A percentile compares a stretch with the other conserved stretches of the same genome.
Conservation (phyloP, 148 eudicot species). For the Agrostemma githago region DNA sequence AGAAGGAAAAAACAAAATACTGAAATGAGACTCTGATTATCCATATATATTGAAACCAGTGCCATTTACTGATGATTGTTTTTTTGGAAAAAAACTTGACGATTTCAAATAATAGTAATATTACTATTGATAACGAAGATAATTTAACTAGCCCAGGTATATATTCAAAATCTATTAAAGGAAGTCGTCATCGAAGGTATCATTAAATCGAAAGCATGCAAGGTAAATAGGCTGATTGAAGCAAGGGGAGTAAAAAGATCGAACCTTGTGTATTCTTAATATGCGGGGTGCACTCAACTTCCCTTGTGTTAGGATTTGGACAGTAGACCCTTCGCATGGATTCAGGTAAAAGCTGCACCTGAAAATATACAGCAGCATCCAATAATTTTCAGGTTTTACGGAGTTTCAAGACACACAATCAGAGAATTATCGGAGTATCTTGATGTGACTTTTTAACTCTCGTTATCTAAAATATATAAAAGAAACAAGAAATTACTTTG, state of each 20-base stretch:
- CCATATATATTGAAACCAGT: no score
- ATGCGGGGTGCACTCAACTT: conserved; percentile 98
- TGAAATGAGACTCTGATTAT: neutral
- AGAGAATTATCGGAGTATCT: neutral
- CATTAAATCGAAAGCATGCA: conserved; percentile 1
- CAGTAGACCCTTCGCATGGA: conserved; percentile 80
- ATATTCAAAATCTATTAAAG: no score
- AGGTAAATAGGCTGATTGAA: neutral
- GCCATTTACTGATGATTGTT: neutral
- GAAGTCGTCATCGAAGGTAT: neutral
- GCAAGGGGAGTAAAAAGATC: conserved; percentile 10
- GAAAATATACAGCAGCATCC: conserved; percentile 23
- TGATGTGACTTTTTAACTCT: neutral
- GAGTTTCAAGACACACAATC: neutral
- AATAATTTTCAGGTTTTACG: neutral
- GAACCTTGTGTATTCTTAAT: conserved; percentile 89
- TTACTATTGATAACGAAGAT: no score
- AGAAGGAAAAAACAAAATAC: neutral
- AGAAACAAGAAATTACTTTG: conserved; percentile 55
- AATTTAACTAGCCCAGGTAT: no score
- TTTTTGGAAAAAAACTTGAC: no score
- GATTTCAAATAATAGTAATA: no score
- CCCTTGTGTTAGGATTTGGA: conserved; percentile 88
- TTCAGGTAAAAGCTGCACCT: conserved; percentile 96
- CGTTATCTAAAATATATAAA: neutral